phyloP scores from a whole-genome alignment of 1,284 basidiomycete genomes.

The Malassezia obtusa region DNA sequence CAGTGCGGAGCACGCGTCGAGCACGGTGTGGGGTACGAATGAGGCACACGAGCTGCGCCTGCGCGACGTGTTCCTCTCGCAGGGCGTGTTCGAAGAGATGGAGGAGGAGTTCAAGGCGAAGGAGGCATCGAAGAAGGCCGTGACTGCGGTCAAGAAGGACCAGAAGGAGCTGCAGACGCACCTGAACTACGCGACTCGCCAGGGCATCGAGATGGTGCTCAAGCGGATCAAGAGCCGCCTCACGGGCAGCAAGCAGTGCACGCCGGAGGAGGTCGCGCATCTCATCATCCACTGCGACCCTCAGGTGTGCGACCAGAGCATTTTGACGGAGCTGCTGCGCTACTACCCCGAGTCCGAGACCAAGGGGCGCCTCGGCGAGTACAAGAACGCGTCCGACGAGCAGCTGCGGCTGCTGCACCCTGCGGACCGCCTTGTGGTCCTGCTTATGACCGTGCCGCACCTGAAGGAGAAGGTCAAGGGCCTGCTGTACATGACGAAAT shows the following conservation, averaged over 20 bases:
- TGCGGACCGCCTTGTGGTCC: slow-evolving; percentile 91
- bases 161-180: slow-evolving; percentile 48
- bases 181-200: slow-evolving; percentile 31
- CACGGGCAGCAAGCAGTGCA: slow-evolving; percentile 37
- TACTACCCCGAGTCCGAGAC: slow-evolving; percentile 47
- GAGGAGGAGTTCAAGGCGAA: slow-evolving; percentile 97
- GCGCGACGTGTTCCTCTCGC: slow-evolving; percentile 24
- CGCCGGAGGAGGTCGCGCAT: slow-evolving; percentile 46
- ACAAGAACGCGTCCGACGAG: slow-evolving; percentile 74
- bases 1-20: slow-evolving; percentile 43
- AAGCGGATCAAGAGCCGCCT: slow-evolving; percentile 20
- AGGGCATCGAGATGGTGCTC: slow-evolving; percentile 37
- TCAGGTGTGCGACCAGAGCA: slow-evolving; percentile 42
- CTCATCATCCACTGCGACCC: slow-evolving; percentile 46
- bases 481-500: slow-evolving; percentile 64
- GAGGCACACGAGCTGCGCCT: slow-evolving; percentile 28
- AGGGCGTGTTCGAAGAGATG: slow-evolving; percentile 86
- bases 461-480: slow-evolving; percentile 82
- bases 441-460: slow-evolving; percentile 87
- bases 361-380: slow-evolving; percentile 51
- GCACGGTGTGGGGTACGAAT: slow-evolving; percentile 41
- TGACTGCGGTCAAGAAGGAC: slow-evolving; percentile 47
- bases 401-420: slow-evolving; percentile 81
- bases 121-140: slow-evolving; percentile 57
- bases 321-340: slow-evolving; percentile 42